Base-by-base conservation (phyloP, 2,329 filamentous ascomycete species). In the Sclerotinia glacialis region DNA sequence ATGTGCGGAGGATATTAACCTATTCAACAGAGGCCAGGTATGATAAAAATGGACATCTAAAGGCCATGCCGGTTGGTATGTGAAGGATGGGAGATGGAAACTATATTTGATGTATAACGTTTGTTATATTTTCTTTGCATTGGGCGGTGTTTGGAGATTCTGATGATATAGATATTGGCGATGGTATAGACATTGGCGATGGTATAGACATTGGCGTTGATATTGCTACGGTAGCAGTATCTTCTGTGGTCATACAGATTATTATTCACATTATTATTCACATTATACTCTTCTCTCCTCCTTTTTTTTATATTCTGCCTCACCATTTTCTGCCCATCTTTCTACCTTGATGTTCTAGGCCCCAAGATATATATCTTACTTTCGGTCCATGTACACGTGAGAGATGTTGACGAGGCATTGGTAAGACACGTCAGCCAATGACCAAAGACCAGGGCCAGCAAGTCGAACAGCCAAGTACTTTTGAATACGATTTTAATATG, bases 21-120 rank as follows among this genome's bases (percentile, higher is more conserved):
- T 31, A 18, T 49, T 23, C 74, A 55, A 60, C 77, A 92, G 89
- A 95, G 79, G 92, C 92, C 60, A 90, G 86, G 77, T 95, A 95
- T 78, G 91, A 94, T 78, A 87, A 93, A 72, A 89, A 93, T 73
- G 91, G 91, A 2, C 85, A 89, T 73, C 79, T 94, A 60, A 76
- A 69, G 59, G 71, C 75, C 12, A 70, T 74, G 67, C 68, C 71
- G 12, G 60, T 60, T 46, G 63, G 66, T 40, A 66, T 69, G 53
- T 72, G 69, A 34, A 69, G 67, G 69, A 71, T n/a, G 12, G 21
- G 34, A 44, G 40, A 44, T 56, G 61, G 37, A 40, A 14, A 3
- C 5, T 40, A 14, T 40, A 40, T 40, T 40, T 40, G 37, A 40
- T 40, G 37, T 40, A 40, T 40, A 64, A n/a, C n/a, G n/a, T n/a